Evolutionary conservation across 306 rosid genomes (phyloP), one percentile per base, ranked within the genome.

Genomic region (Quercus suber): DNA sequence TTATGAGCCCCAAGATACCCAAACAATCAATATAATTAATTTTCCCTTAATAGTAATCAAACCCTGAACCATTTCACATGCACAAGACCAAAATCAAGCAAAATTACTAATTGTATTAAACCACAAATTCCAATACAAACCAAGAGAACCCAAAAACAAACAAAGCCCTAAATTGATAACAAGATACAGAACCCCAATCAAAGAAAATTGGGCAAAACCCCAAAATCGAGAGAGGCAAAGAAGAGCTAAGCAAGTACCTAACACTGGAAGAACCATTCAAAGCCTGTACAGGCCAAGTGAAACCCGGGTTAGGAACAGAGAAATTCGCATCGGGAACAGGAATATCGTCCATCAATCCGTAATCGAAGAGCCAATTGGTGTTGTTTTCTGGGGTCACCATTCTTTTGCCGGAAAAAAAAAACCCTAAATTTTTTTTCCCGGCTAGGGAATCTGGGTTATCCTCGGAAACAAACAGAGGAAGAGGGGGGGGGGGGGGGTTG

Each of bases 371-470:
- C 99, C 99, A 95, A 76, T 91, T 91, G 88, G 87, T 80, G 82
- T 82, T 95, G 82, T 82, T 95, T 91, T 95, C 99, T 71, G 98
- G 94, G 73, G 97, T 87, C 70, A 84, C 98, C 99, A 95, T 96
- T 78, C 43, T 81, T 18, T 49, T 55, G 84, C 84, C 85, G 89
- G 88, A 61, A 81, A 74, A 41, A 68, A 81, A 74, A 41, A 49
- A 12, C 52, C 53, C 61, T 58, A 23, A 25, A 41, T 41, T 41
- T 41, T 55, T 69, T 35, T 65, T 78, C 67, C 80, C 65, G 81
- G 83, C 73, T 49, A 55, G 5, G 61, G 55, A 41, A 6, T 78
- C 76, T 12, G 53, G 11, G 25, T 61, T 79, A 69, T 69, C 41
- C 79, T 55, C 52, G 81, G 56, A 79, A 82, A 73, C 77, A 79